Conservation (phyloP, 2,329 filamentous ascomycete species). For the Stemphylium vesicarium region DNA sequence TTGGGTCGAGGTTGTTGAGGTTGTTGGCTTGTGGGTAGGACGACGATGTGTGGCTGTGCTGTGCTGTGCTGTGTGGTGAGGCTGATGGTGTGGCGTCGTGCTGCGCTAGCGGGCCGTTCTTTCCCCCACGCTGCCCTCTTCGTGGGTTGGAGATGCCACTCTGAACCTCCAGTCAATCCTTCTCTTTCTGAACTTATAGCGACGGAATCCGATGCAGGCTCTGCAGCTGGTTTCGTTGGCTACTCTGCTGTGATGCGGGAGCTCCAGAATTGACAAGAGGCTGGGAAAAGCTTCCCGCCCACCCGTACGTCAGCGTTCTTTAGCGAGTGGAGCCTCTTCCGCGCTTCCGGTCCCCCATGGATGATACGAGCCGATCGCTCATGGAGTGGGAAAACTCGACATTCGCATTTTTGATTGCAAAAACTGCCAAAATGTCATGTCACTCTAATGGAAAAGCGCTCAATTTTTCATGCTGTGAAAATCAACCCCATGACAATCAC, state of each 20-base stretch:
- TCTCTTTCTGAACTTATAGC: background rate
- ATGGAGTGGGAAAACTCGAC: background rate
- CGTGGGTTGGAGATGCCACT: background rate
- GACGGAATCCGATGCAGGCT: background rate
- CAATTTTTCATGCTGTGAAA: too few relatives aligned
- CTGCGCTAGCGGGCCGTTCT: conserved; percentile 11
- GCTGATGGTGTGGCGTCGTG: conserved; percentile 1
- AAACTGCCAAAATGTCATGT: background rate
- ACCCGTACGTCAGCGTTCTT: conserved; percentile 25
- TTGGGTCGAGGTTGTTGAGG: too few relatives aligned
- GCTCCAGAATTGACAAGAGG: background rate
- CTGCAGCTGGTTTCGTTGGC: background rate
- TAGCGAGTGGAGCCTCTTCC: conserved; percentile 29
- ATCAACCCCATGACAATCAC: background rate
- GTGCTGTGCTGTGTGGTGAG: background rate
- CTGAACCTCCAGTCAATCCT: background rate
- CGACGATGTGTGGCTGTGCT: conserved; percentile 7
- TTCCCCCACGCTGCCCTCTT: background rate
- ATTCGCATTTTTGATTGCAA: background rate
- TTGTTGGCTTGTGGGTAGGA: background rate
- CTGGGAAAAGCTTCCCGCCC: background rate
- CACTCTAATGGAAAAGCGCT: background rate
- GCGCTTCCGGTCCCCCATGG: conserved; percentile 25
- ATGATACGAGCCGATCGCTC: conserved; percentile 4
- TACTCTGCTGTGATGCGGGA: background rate